Evolutionary conservation across 805 yeast species (phyloP).

Genomic region (Helenozyma rhizophorensis): DNA sequence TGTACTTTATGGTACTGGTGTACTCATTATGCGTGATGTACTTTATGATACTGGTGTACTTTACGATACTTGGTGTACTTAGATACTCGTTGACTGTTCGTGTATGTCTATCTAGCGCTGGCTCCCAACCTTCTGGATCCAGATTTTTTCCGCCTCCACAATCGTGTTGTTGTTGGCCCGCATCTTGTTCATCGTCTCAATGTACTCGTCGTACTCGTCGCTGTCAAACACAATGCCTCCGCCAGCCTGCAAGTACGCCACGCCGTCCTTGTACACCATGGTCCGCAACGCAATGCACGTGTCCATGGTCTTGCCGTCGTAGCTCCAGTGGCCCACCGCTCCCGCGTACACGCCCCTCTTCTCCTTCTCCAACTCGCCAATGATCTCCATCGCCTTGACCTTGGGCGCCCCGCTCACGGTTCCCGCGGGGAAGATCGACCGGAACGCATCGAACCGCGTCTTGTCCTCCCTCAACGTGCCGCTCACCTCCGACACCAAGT

Average conservation of each 20-base stretch:
- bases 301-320: slow-evolving; percentile 92
- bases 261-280: slow-evolving; percentile 88
- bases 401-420: slow-evolving; percentile 99
- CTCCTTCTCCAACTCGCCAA: slow-evolving; percentile 84
- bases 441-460: slow-evolving; percentile 92
- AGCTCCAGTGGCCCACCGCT: slow-evolving; percentile 98
- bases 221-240: slow-evolving; percentile 97
- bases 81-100: no score
- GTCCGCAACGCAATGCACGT: slow-evolving; percentile 97
- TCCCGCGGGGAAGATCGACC: slow-evolving; percentile 98
- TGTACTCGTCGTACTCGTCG: slow-evolving; percentile 91
- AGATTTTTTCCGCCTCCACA: slow-evolving; percentile 82
- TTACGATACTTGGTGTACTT: no score
- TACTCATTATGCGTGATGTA: no score
- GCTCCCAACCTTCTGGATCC: slow-evolving; percentile 46
- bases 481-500: slow-evolving; percentile 89
- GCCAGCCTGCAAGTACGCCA: slow-evolving; percentile 95
- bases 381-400: slow-evolving; percentile 92
- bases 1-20: no score
- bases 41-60: no score
- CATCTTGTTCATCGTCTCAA: slow-evolving; percentile 97
- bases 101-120: no score
- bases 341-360: slow-evolving; percentile 98
- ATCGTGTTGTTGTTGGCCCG: slow-evolving; percentile 86
- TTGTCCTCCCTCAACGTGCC: slow-evolving; percentile 82